phyloP scores from a whole-genome alignment of 1,284 basidiomycete genomes.

The Ceratobasidium sp. region DNA sequence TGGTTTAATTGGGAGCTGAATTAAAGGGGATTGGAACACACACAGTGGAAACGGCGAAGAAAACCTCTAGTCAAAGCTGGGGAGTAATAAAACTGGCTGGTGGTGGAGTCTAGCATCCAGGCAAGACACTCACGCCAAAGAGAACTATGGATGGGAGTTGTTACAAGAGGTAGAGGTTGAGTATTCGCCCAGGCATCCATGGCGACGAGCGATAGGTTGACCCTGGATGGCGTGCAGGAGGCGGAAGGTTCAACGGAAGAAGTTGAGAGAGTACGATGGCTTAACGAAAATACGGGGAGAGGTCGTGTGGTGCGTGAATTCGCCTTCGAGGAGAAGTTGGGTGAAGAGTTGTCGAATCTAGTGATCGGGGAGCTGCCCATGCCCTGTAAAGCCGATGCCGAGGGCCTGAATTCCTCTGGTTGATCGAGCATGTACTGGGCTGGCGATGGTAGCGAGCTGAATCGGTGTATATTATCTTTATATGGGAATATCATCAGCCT shows the following conservation, averaged over 20 bases:
- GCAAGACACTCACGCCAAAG: not conserved
- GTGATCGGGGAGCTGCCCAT: not conserved
- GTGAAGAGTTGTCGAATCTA: not conserved
- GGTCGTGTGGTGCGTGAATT: not conserved
- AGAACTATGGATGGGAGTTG: not conserved
- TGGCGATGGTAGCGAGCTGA: constrained; percentile 13
- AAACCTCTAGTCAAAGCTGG: not conserved
- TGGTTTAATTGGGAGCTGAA: not conserved
- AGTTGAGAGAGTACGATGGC: constrained; percentile 31
- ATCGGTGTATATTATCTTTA: constrained; percentile 21
- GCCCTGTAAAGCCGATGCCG: not conserved
- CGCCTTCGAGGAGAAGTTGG: not conserved
- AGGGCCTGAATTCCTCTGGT: not conserved
- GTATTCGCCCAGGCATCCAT: not conserved
- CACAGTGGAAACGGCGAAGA: constrained; percentile 16
- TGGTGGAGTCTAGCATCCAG: not conserved
- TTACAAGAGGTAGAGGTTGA: not conserved
- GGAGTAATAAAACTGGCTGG: not conserved
- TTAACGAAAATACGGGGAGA: not conserved
- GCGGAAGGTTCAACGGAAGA: not conserved
- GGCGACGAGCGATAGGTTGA: not conserved
- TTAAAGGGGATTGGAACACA: not conserved
- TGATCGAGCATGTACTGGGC: not conserved
- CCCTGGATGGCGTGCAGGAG: not conserved
- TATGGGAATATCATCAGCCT: not conserved